Evolutionary conservation across 495 filamentous ascomycete genomes (phyloP), one percentile per base, ranked within the genome.

Genomic region (Podospora fimiseda): DNA sequence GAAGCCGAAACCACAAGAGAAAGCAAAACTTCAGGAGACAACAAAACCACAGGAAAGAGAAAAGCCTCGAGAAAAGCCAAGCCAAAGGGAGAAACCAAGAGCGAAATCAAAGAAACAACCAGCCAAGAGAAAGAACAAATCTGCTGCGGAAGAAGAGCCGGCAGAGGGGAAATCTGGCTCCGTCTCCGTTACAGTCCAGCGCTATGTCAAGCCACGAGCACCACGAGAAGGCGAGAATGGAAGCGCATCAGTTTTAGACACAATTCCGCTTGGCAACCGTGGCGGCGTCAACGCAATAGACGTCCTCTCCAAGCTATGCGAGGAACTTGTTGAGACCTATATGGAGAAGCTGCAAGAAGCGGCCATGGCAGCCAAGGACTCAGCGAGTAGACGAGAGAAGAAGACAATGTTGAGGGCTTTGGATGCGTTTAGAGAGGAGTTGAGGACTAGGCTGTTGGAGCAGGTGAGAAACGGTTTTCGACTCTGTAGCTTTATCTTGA

Each of bases 241-340:
- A 41, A 63, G 61, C 11, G 75, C 76, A 45, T 65, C 71, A 9
- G 60, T 78, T 48, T 70, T 68, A 53, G 51, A 64, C 16, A 71
- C 74, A 0, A 78, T 79, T 38, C 71, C 75, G 5, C 75, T 74
- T 37, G 59, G 79, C 9, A 82, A 73, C 53, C 77, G 80, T n/a
- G 74, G 74, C 21, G 84, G 82, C 23, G 83, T 86, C 51, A 88
- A 88, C 55, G 71, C 80, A 1, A 74, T 87, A 15, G 86, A 89
- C 45, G 86, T 88, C 0, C 63, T 88, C 9, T 73, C 78, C 43
- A 83, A 88, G 63, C 76, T 88, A 39, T 88, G 84, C 65, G 77
- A 82, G 39, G 86, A 88, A 60, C 79, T 84, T 1, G 68, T 86
- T 22, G 80, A 80, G 33, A 76, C 65, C 3, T 73, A 68, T 22